Conservation (phyloP, 441 rosid species). For the Sinapis alba region DNA sequence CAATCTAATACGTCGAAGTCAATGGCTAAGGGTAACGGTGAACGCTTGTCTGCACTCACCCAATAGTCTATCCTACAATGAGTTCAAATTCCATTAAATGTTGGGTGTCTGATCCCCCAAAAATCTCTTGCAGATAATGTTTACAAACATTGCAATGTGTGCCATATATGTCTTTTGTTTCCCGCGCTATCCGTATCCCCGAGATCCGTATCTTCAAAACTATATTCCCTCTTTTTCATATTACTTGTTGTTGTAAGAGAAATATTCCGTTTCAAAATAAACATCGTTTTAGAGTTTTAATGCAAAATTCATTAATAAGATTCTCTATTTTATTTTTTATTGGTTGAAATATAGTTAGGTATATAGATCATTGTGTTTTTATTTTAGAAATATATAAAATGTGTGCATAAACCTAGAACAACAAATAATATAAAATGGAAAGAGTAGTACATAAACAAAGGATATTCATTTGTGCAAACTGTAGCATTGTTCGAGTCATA, state of each 20-base stretch:
- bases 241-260: too few relatives aligned
- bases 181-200: neutral
- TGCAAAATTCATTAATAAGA: too few relatives aligned
- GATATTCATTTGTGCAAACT: neutral
- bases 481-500: neutral
- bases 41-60: slow-evolving; percentile 20
- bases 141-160: slow-evolving; percentile 28
- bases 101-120: slow-evolving; percentile 1
- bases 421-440: too few relatives aligned
- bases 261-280: too few relatives aligned
- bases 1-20: neutral
- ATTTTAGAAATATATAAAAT: too few relatives aligned
- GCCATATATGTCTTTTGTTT: slow-evolving; percentile 3
- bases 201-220: neutral
- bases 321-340: too few relatives aligned
- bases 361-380: too few relatives aligned
- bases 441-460: neutral
- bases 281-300: too few relatives aligned
- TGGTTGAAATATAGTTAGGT: too few relatives aligned
- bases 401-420: too few relatives aligned
- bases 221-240: too few relatives aligned
- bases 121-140: neutral
- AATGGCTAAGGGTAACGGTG: slow-evolving; percentile 18
- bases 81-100: slow-evolving; percentile 19
- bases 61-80: slow-evolving; percentile 19